Base-by-base conservation (phyloP, 768 basidiomycete genomes). In the Lanmaoa rubissima region DNA sequence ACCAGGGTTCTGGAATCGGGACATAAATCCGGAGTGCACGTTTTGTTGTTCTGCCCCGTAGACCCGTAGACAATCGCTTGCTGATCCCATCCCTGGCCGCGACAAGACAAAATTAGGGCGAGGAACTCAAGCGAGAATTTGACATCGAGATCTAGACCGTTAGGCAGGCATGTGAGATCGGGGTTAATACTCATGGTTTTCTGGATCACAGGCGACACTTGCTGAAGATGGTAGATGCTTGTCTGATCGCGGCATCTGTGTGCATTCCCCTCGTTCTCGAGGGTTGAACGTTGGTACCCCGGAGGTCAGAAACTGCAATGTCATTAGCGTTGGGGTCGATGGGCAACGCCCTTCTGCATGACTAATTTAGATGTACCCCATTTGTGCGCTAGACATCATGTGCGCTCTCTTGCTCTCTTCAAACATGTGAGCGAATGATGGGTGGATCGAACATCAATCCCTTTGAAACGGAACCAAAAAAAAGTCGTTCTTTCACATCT, bases 141-240 rank as follows among this genome's bases (percentile, higher is more conserved):
- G 67, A 64, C 60, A 34, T 62, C 51, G 46, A 61, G 61, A 56
- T 70, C 68, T 72, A 64, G 69, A 57, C 65, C 62, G 16, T 47
- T 44, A 31, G 40, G 38, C 32, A 38, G 47, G 48, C 41, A 58
- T 55, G 60, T 26, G 38, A 58, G 61, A 66, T 64, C 54, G 59
- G 59, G 57, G 46, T 56, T 32, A 36, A 31, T 52, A 42, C 24
- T 31, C 28, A 48, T 28, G 32, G 44, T 46, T 41, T 66, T 47
- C 40, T 44, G 45, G 57, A 51, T 48, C 50, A 21, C 42, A 41
- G 39, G 28, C 59, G 45, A 45, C 42, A 24, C 49, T 53, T 51
- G 40, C 43, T 51, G 12, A 45, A 36, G n/a, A 31, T 16, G 28
- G 28, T 8, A 36, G 54, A 32, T 49, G 31, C 47, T 46, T 28